Evolutionary conservation across 257 asterid genomes (phyloP), one percentile per base, ranked within the genome.

Genomic region (Vinca minor): DNA sequence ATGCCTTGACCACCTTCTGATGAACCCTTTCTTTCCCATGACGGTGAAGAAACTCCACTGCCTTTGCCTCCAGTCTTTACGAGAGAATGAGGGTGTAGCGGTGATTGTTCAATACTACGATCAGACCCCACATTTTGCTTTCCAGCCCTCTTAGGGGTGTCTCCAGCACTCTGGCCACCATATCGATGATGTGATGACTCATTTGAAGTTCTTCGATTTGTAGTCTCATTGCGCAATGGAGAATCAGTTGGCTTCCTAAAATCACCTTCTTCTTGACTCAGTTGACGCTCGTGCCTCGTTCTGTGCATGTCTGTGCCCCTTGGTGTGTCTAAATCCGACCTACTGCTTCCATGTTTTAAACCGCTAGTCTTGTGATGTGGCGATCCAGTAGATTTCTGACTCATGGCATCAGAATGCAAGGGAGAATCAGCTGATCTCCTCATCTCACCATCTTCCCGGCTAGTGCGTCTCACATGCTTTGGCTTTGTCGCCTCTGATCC

Each of bases 21-120:
- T 4, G 81, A 59, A 73, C 74, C 76, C 71, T 77, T 89, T 78
- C 85, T 84, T 62, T 89, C 97, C 95, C 95, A 85, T 8, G 95
- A 79, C 53, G 97, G 97, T 63, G 95, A 90, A 73, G 97, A 83
- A 64, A 81, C 68, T 58, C 83, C 92, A 50, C 74, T 72, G 58
- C 53, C 80, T 71, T 67, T 85, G n/a, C 79, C 87, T 60, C 82
- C 89, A 64, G 44, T 53, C 67, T 74, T 84, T 69, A 76, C 80
- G 69, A 78, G 89, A 59, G 82, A 74, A 66, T 85, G 82, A 0
- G 87, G 83, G 69, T 89, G 97, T 57, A 81, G 69, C 0, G 97
- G 95, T 11, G 97, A 87, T 34, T 81, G 89, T 39, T 84, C 95
- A 21, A 73, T 73, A 63, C 91, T 83, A 28, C 83, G 84, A 72